These are phyloP conservation scores for Penicillium fuscoglaucum DNA, from an alignment of 2,329 filamentous ascomycete species.

Conservation along the genomic window DNA sequence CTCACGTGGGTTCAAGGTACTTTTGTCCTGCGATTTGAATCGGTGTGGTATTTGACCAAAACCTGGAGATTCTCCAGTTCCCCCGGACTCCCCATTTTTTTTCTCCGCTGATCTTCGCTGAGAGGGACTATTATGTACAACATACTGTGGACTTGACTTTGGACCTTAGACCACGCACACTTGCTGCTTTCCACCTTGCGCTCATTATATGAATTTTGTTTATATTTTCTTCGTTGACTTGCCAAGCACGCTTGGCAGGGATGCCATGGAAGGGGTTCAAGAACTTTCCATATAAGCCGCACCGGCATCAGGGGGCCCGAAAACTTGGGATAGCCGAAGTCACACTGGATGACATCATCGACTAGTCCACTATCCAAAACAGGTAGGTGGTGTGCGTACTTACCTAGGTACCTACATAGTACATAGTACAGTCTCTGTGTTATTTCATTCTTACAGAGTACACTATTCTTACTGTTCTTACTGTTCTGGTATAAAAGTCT, in stretches of 20 bases:
- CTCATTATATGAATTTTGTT: background rate
- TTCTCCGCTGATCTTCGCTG: background rate
- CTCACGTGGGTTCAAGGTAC: conserved; percentile 1
- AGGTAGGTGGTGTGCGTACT: background rate
- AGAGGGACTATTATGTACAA: background rate
- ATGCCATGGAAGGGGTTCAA: background rate
- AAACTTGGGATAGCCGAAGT: background rate
- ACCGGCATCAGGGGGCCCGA: background rate
- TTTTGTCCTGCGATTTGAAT: background rate
- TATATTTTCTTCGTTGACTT: background rate
- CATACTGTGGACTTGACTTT: background rate
- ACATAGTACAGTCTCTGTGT: background rate
- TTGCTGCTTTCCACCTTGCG: background rate
- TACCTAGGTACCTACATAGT: background rate
- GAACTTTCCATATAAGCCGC: background rate
- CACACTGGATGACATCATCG: background rate
- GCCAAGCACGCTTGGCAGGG: background rate
- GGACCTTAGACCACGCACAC: background rate
- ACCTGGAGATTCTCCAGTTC: conserved; percentile 9
- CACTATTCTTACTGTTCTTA: background rate
- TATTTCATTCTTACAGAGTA: background rate
- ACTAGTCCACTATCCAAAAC: background rate
- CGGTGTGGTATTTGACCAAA: background rate
- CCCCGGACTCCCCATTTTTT: conserved; percentile 9
- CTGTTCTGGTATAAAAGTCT: background rate